Conservation (phyloP, 1,284 basidiomycete species). For the Ceratobasidium sp. region DNA sequence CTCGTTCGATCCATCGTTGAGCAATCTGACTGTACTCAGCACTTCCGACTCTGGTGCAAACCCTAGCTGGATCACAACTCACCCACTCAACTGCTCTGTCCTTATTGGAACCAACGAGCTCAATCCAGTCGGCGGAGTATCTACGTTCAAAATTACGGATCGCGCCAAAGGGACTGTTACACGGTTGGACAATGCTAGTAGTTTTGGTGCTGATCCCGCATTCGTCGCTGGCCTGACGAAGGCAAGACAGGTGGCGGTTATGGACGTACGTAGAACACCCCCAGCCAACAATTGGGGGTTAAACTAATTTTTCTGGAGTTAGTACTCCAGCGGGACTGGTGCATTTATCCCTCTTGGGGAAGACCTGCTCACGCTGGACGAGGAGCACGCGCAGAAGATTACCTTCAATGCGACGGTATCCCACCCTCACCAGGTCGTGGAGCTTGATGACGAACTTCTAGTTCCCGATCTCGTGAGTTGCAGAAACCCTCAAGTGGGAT, state of each 20-base stretch:
- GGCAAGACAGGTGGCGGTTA: constrained; percentile 27
- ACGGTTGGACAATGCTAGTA: constrained; percentile 9
- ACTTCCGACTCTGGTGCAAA: constrained; percentile 65
- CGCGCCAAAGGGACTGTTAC: constrained; percentile 10
- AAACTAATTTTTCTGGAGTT: too few relatives aligned
- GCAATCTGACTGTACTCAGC: constrained; percentile 60
- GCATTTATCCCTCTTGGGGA: constrained; percentile 27
- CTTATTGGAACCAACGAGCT: constrained; percentile 68
- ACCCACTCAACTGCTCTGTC: constrained; percentile 65
- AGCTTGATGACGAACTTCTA: constrained; percentile 26
- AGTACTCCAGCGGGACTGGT: constrained; percentile 36
- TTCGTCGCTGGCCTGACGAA: background rate
- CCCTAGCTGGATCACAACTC: constrained; percentile 74
- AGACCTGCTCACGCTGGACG: constrained; percentile 17
- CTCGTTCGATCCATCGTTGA: constrained; percentile 53
- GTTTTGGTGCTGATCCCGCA: constrained; percentile 33
- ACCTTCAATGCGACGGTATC: constrained; percentile 25
- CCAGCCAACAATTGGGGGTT: too few relatives aligned
- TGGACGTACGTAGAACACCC: constrained; percentile 19
- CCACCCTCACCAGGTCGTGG: constrained; percentile 39
- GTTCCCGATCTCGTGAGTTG: constrained; percentile 39
- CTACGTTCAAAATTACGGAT: constrained; percentile 47
- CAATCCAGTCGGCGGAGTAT: constrained; percentile 48
- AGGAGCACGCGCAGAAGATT: constrained; percentile 12
- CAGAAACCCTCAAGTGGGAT: background rate